Evolutionary conservation across 1,284 basidiomycete genomes (phyloP).

Genomic region (Cystobasidium pallidum): DNA sequence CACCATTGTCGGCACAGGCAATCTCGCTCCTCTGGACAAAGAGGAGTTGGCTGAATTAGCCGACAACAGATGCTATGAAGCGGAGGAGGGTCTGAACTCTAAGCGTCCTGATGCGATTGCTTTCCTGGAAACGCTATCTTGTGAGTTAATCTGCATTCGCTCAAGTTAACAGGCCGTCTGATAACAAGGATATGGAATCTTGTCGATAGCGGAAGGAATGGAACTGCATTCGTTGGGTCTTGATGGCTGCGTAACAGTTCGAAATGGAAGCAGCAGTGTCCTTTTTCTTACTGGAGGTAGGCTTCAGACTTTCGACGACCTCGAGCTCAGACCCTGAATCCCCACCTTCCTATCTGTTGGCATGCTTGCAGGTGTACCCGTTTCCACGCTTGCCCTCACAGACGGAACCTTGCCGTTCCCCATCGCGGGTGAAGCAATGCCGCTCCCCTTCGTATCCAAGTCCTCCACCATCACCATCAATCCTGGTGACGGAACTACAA

Average conservation of each 20-base stretch:
- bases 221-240: not conserved
- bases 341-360: not conserved
- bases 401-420: not conserved
- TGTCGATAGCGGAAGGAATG: not conserved
- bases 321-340: too few relatives aligned
- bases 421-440: not conserved
- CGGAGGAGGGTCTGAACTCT: not conserved
- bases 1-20: not conserved
- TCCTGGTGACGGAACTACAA: too few relatives aligned
- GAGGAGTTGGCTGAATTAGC: not conserved
- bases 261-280: conserved; percentile 10
- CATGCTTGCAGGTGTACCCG: not conserved
- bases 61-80: not conserved
- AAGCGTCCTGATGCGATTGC: not conserved
- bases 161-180: too few relatives aligned
- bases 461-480: not conserved
- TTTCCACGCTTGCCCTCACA: not conserved
- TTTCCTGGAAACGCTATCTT: not conserved
- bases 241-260: not conserved
- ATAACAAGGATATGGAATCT: too few relatives aligned
- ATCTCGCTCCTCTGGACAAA: not conserved
- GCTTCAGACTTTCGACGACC: not conserved
- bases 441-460: not conserved
- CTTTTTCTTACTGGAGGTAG: conserved; percentile 6
- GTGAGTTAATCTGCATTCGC: not conserved